Evolutionary conservation across 176 grass and related monocot species (phyloP), one percentile per base, ranked within the genome.

Genomic region (Eremochloa ophiuroides): DNA sequence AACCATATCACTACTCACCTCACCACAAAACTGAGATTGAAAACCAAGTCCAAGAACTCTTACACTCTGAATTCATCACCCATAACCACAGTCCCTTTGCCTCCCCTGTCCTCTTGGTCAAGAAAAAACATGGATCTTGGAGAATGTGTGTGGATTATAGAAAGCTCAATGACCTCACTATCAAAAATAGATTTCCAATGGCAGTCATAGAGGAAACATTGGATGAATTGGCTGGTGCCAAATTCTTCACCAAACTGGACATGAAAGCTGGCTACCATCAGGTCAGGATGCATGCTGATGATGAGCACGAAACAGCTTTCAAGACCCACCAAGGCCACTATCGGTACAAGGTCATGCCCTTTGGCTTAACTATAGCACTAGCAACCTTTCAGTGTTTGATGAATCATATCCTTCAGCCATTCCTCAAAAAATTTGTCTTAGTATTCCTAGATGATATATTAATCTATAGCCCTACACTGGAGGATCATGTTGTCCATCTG

Each of bases 241-340:
- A n/a, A n/a, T n/a, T n/a, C n/a, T n/a, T n/a, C n/a, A n/a, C n/a
- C n/a, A n/a, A n/a, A n/a, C n/a, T n/a, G n/a, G n/a, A n/a, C n/a
- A n/a, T n/a, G n/a, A n/a, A n/a, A n/a, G n/a, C n/a, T n/a, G n/a
- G n/a, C n/a, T n/a, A n/a, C n/a, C n/a, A n/a, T n/a, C 26, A 50
- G 0, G 18, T 73, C 1, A 30, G 69, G 3, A 31, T 50, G 26
- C 0, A 2, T 1, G 6, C 0, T 1, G 0, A 48, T 0, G 43
- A 73, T 73, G 43, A 73, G 10, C 7, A 1, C 0, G 50, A 51
- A 5, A 51, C 44, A 3, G 1, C 70, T 0, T 72, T 72, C 10
- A 72, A 30, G 4, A 48, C 69, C 0, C 16, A 66, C 8, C 31
- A 66, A 10, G 62, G 62, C 6, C 62, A 35, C 1, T 66, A 35